Percentiles rank a stretch among this genome's conserved stretches.
phyloP scores from a whole-genome alignment of 305 asterid genomes.

The Plantago lanceolata region DNA sequence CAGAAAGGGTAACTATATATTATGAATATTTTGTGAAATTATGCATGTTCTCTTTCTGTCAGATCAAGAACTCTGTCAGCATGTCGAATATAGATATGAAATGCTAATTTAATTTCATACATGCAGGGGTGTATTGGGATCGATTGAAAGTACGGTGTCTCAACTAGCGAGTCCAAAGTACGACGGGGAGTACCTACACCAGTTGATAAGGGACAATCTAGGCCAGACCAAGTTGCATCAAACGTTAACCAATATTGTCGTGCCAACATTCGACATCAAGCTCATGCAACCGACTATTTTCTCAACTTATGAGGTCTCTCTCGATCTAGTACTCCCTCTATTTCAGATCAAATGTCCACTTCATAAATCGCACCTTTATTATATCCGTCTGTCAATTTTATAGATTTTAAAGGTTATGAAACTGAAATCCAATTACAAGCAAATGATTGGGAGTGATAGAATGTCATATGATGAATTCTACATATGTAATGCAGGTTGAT shows the following conservation, averaged over 20 bases:
- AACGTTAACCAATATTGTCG: constrained; percentile 45
- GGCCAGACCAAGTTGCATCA: constrained; percentile 36
- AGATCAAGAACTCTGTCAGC: neutral
- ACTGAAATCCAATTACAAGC: too few relatives aligned
- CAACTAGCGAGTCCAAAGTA: constrained; percentile 42
- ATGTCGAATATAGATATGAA: too few relatives aligned
- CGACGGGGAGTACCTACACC: constrained; percentile 38
- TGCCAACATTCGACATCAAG: constrained; percentile 57
- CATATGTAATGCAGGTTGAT: constrained; percentile 30
- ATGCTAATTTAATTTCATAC: neutral
- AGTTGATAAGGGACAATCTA: constrained; percentile 30
- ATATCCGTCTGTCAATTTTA: too few relatives aligned
- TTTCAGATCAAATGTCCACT: too few relatives aligned
- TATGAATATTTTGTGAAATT: too few relatives aligned
- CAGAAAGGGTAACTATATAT: constrained; percentile 6
- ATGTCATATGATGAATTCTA: neutral
- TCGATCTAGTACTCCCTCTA: constrained; percentile 2
- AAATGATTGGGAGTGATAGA: too few relatives aligned
- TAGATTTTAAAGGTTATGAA: too few relatives aligned
- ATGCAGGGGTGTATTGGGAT: constrained; percentile 37
- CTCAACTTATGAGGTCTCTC: constrained; percentile 45
- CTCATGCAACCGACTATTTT: constrained; percentile 46
- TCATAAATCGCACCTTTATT: too few relatives aligned
- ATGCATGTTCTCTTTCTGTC: too few relatives aligned
- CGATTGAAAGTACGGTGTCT: constrained; percentile 20